Base-by-base conservation (phyloP, 768 basidiomycete species). In the Omphalotus guepiniiformis region DNA sequence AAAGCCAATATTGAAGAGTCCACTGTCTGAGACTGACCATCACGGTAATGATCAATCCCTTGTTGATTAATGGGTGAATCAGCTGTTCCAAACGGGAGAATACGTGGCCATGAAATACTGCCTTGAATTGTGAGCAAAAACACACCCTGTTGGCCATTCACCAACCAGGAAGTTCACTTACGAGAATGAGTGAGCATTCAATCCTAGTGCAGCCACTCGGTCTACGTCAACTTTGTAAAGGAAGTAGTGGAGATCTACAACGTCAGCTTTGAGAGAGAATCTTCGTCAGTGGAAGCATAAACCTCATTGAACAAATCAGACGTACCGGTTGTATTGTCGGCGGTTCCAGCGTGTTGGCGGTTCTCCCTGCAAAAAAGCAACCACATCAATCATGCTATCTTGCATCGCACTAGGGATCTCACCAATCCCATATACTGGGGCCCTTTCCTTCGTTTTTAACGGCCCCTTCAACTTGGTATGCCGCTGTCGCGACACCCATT, bases 131-230 rank as follows among this genome's bases (percentile, higher is more conserved):
- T n/a, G n/a, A n/a, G n/a, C n/a, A n/a, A n/a, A n/a, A n/a, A n/a
- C n/a, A n/a, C n/a, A n/a, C n/a, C n/a, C n/a, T n/a, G n/a, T n/a
- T n/a, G n/a, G n/a, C n/a, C n/a, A n/a, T n/a, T n/a, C n/a, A n/a
- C n/a, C n/a, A n/a, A n/a, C n/a, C n/a, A n/a, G n/a, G n/a, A n/a
- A n/a, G n/a, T 11, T 2, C 13, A 58, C 70, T 42, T 48, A 75
- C 74, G 75, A 77, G 52, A 79, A 73, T 6, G 75, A 76, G 55
- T 76, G 73, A 4, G 73, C 73, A 49, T 75, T 80, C 12, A 76
- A 59, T 19, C 77, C 78, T 26, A 79, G 62, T 1, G 75, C 72
- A 40, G 73, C 72, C 4, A 74, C 64, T n/a, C 78, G 61, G 1
- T 73, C 65, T 3, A 71, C 65, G 51, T 78, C 76, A 57, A 74